Base-by-base conservation (phyloP, 2,329 filamentous ascomycete genomes). In the Calonectria pauciramosa region DNA sequence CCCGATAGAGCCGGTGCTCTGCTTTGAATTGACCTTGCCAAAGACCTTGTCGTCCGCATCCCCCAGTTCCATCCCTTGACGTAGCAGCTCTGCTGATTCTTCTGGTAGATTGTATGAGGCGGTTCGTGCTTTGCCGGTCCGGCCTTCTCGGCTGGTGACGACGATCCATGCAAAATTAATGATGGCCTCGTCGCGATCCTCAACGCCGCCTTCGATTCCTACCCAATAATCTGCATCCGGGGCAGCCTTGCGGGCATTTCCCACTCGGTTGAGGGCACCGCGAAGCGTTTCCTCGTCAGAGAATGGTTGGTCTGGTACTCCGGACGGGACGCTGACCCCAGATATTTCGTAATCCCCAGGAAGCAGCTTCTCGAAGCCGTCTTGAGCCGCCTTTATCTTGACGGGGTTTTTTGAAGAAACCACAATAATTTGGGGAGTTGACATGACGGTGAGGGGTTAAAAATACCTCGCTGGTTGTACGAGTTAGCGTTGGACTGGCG, bases 131-230 rank as follows among this genome's bases (percentile, higher is more conserved):
- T 84, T 85, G 6, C 86, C 85, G 30, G 77, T 76, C 6, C 76
- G 79, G 7, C 82, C 82, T 4, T 82, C 79, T 8, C 73, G 75
- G 13, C 76, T 76, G 8, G 81, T 75, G 1, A 87, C 78, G 1
- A 84, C 84, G 13, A 87, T 80, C 86, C 86, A 87, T 2, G 86
- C 86, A 78, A 87, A 87, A 13, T 83, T 84, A 70, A 82, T 79
- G 30, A 86, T 78, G 11, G 80, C 76, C 16, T 75, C 72, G 10
- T 73, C 72, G n/a, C 76, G 75, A 13, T 78, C 76, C 44, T 86
- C 84, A 5, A 87, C 81, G 3, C 86, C 86, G 26, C 86, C 86
- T 75, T 87, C 86, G 23, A 87, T 82, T 7, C 86, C 86, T 41
- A 87, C 78, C 83, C 85, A 87, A 75, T 81, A 87, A 56, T 86